These are phyloP conservation scores for Entoloma clypeatum DNA, from an alignment of 1,284 basidiomycete species.

Conservation along the genomic window DNA sequence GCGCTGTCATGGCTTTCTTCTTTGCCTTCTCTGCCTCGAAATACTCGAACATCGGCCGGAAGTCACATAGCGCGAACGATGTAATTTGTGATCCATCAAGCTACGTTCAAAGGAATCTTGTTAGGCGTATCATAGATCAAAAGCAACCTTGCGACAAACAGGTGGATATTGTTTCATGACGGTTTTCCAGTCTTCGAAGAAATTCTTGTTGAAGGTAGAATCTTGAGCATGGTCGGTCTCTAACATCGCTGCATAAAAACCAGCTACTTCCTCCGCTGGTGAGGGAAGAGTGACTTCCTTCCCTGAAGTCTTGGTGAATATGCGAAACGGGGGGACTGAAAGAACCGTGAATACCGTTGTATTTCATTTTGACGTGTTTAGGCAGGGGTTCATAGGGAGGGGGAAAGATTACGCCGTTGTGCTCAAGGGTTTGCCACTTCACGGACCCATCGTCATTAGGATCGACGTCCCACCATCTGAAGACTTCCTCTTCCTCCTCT, in stretches of 20 bases:
- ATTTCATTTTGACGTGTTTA: constrained; percentile 88
- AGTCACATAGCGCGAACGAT: constrained; percentile 85
- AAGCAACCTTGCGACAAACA: constrained; percentile 44
- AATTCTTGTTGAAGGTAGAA: constrained; percentile 89
- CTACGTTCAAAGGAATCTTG: constrained; percentile 36
- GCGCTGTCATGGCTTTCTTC: constrained; percentile 83
- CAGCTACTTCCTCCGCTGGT: constrained; percentile 94
- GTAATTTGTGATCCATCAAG: constrained; percentile 74
- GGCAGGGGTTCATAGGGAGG: constrained; percentile 91
- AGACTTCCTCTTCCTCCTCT: constrained; percentile 68
- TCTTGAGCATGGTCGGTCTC: constrained; percentile 94
- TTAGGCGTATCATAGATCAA: constrained; percentile 13
- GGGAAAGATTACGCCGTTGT: constrained; percentile 95
- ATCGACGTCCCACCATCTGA: constrained; percentile 83
- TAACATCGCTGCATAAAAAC: constrained; percentile 92
- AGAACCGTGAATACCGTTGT: constrained; percentile 64
- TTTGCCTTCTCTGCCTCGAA: constrained; percentile 90
- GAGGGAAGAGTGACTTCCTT: constrained; percentile 76
- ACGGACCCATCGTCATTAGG: constrained; percentile 68
- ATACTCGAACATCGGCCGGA: constrained; percentile 91
- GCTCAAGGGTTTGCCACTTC: constrained; percentile 93
- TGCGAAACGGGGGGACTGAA: constrained; percentile 20
- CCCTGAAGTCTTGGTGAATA: constrained; percentile 53
- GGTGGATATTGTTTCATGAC: constrained; percentile 83
- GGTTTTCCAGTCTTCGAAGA: constrained; percentile 88